phyloP scores from a whole-genome alignment of 148 eudicot species.

The Persicaria tinctoria region DNA sequence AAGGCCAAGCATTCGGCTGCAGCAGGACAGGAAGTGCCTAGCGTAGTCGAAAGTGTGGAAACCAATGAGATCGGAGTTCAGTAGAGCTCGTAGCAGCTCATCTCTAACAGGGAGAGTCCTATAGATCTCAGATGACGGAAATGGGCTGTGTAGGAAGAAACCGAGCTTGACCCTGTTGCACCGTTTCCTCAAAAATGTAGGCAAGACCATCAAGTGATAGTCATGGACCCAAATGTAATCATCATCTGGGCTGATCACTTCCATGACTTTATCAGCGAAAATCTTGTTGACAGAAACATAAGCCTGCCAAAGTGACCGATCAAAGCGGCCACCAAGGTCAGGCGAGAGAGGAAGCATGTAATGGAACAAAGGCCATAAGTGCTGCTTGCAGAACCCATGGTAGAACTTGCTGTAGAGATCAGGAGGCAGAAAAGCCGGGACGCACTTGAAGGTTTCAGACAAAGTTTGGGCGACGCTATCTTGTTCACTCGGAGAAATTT shows the following conservation, averaged over 20 bases:
- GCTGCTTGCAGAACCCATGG: conserved; percentile 85
- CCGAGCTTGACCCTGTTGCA: conserved; percentile 18
- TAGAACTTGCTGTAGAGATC: conserved; percentile 65
- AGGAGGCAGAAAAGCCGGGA: conserved; percentile 72
- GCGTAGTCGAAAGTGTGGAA: conserved; percentile 21
- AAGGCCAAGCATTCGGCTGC: conserved; percentile 19
- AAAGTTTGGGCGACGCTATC: conserved; percentile 69
- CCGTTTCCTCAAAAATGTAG: conserved; percentile 18
- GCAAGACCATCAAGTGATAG: conserved; percentile 18
- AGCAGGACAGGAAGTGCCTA: conserved; percentile 18
- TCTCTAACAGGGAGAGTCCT: conserved; percentile 17
- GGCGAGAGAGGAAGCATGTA: conserved; percentile 90
- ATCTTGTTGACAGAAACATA: conserved; percentile 21
- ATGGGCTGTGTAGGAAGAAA: conserved; percentile 19
- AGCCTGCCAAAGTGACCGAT: conserved; percentile 25
- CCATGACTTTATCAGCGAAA: conserved; percentile 22
- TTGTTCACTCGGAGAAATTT: conserved; percentile 51
- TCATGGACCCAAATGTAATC: conserved; percentile 21
- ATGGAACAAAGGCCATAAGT: conserved; percentile 84
- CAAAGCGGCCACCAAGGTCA: conserved; percentile 77
- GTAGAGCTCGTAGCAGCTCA: conserved; percentile 13
- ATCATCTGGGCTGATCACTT: conserved; percentile 21
- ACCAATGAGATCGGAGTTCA: conserved; percentile 18
- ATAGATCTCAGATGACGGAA: conserved; percentile 21
- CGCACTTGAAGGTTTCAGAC: conserved; percentile 69